These are phyloP conservation scores for Arctostaphylos glauca DNA, from an alignment of 148 eudicot genomes.

Conservation along the genomic window DNA sequence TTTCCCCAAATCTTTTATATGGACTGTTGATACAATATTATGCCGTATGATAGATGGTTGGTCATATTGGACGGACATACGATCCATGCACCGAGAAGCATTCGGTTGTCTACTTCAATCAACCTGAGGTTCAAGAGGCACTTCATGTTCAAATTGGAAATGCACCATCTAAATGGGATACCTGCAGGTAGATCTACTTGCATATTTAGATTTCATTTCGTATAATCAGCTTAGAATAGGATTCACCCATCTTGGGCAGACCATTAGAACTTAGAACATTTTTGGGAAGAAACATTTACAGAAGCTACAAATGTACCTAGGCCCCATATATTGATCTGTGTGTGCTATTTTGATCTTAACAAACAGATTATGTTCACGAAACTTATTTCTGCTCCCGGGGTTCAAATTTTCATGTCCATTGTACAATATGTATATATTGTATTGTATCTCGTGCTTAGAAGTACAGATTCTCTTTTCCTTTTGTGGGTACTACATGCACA, in stretches of 20 bases:
- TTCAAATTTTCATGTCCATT: background rate
- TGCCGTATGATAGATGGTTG: conserved; percentile 46
- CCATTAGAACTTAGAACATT: background rate
- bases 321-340: background rate
- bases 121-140: conserved; percentile 87
- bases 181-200: conserved; percentile 69
- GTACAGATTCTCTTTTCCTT: background rate
- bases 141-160: conserved; percentile 66
- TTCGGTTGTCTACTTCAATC: conserved; percentile 77
- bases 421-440: background rate
- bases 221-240: background rate
- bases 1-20: background rate
- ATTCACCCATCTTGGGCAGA: background rate
- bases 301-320: background rate
- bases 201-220: background rate
- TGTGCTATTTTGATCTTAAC: background rate
- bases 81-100: conserved; percentile 98
- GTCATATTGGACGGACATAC: conserved; percentile 61
- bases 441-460: background rate
- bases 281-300: background rate
- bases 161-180: conserved; percentile 75
- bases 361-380: background rate
- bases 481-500: background rate
- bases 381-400: background rate
- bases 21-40: conserved; percentile 16